phyloP scores from a whole-genome alignment of 148 eudicot genomes.

The Chenopodium album region DNA sequence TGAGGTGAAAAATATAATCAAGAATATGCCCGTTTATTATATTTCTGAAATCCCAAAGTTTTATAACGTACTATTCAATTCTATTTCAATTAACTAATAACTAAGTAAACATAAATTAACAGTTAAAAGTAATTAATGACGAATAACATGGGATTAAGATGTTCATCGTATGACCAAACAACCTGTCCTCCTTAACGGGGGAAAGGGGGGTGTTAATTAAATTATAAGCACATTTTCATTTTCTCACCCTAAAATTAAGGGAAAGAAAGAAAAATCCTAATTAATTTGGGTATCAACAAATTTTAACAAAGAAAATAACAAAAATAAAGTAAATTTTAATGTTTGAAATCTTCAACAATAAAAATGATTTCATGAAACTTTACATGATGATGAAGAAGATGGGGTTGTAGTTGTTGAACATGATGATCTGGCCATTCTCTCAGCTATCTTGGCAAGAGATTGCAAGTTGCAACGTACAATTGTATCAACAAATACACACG shows the following conservation, averaged over 20 bases:
- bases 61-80: background rate
- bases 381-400: conserved; percentile 25
- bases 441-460: conserved; percentile 57
- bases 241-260: background rate
- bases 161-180: conserved; percentile 21
- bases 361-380: conserved; percentile 20
- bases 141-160: conserved; percentile 10
- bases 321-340: background rate
- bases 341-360: background rate
- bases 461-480: conserved; percentile 72
- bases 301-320: background rate
- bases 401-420: conserved; percentile 5
- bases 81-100: background rate
- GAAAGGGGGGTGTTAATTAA: background rate
- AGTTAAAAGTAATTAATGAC: background rate
- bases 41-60: background rate
- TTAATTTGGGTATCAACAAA: conserved; percentile 14
- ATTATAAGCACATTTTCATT: conserved; percentile 1
- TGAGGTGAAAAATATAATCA: background rate
- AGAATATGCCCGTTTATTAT: background rate
- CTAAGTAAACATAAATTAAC: background rate
- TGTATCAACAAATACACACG: conserved; percentile 67
- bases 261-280: conserved; percentile 22
- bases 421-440: conserved; percentile 37
- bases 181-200: background rate